These are phyloP conservation scores for Talaromyces islandicus DNA, from an alignment of 2,329 filamentous ascomycete species.

Conservation along the genomic window DNA sequence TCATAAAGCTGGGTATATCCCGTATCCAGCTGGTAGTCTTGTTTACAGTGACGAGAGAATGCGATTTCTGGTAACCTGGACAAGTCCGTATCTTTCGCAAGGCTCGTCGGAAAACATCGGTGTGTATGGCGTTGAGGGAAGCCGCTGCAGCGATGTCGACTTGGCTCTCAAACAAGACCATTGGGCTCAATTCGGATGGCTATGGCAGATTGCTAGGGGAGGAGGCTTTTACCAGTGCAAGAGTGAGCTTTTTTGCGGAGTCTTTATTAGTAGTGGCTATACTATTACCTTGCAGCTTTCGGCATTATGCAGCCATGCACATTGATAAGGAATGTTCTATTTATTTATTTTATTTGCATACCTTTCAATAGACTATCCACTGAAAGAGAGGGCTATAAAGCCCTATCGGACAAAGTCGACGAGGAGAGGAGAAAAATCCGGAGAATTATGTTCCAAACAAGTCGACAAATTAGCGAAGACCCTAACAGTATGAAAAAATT, in stretches of 20 bases:
- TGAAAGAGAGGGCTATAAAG: background rate
- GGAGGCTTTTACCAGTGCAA: constrained; percentile 40
- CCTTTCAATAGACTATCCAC: background rate
- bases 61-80: constrained; percentile 42
- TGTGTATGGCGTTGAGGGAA: constrained; percentile 43
- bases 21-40: constrained; percentile 42
- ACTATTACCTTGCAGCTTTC: background rate
- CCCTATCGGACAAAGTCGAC: background rate
- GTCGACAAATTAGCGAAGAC: background rate
- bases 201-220: constrained; percentile 41
- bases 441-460: background rate
- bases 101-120: constrained; percentile 37
- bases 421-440: background rate
- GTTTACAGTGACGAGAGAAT: constrained; percentile 42
- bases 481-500: background rate
- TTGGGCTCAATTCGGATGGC: constrained; percentile 36
- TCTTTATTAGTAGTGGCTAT: background rate
- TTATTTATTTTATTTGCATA: background rate
- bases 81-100: constrained; percentile 34
- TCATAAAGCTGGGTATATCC: constrained; percentile 44
- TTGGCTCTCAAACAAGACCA: constrained; percentile 41
- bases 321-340: background rate
- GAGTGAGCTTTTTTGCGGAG: constrained; percentile 20
- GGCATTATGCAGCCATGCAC: background rate
- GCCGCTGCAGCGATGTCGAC: constrained; percentile 40